Conservation (phyloP, 306 rosid species). For the Astragalus glycyphyllos region DNA sequence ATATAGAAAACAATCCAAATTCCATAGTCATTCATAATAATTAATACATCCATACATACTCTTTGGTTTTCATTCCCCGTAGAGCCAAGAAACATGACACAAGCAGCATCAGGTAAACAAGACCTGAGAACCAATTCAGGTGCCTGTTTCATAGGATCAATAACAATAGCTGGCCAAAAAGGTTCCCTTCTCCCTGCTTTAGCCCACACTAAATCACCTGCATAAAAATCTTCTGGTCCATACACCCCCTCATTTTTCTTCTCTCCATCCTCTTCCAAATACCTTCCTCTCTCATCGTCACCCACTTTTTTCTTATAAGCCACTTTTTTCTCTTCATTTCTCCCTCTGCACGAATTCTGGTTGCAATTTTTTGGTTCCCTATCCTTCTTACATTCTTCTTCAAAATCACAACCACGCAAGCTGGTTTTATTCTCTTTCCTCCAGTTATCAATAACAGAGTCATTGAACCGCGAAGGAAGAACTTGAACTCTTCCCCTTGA, state of each 20-base stretch:
- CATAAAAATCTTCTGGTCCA: conserved; percentile 96
- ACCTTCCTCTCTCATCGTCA: conserved; percentile 45
- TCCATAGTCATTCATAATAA: neutral
- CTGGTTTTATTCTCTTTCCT: conserved; percentile 73
- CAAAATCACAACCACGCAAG: conserved; percentile 54
- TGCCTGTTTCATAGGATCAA: conserved; percentile 91
- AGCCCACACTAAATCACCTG: conserved; percentile 97
- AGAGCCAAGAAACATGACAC: conserved; percentile 97
- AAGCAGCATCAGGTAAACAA: conserved; percentile 90
- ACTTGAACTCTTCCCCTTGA: conserved; percentile 98
- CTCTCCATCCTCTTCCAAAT: conserved; percentile 49
- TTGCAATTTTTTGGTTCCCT: conserved; percentile 53
- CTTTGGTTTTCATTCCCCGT: conserved; percentile 80
- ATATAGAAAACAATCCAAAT: conserved; percentile 33
- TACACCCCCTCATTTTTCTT: conserved; percentile 61
- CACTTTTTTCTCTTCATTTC: conserved; percentile 49
- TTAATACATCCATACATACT: conserved; percentile 50
- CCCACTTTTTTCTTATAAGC: conserved; percentile 53
- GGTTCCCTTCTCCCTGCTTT: conserved; percentile 95
- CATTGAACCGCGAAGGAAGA: conserved; percentile 95
- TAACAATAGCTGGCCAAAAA: conserved; percentile 98
- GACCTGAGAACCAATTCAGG: conserved; percentile 94
- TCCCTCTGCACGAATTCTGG: conserved; percentile 53
- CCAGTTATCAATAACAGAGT: conserved; percentile 97
- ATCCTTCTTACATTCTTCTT: conserved; percentile 68